A percentile compares a stretch with the other conserved stretches of the same genome.
phyloP scores from a whole-genome alignment of 306 rosid species.

The Lagenaria siceraria region DNA sequence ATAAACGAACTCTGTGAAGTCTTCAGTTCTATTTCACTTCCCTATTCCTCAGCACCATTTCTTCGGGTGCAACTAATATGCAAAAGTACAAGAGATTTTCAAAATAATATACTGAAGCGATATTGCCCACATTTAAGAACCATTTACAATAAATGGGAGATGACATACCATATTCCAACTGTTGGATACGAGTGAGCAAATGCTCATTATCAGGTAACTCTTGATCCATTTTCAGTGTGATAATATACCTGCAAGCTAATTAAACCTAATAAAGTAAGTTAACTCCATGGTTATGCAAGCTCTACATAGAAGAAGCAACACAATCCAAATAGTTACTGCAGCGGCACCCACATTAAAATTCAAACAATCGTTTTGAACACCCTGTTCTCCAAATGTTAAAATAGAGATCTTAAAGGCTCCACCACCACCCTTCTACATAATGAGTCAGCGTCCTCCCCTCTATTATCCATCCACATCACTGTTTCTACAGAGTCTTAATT shows the following conservation, averaged over 20 bases:
- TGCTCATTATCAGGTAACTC: slow-evolving; percentile 22
- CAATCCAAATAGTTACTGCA: not conserved
- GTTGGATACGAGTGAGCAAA: slow-evolving; percentile 45
- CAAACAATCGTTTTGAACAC: not conserved
- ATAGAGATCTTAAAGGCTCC: not conserved
- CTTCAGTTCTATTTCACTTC: not conserved
- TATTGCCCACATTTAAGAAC: slow-evolving; percentile 2
- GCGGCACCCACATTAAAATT: not conserved
- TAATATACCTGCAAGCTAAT: not conserved
- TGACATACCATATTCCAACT: slow-evolving; percentile 60
- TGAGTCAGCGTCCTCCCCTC: not conserved
- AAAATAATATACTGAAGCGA: not conserved
- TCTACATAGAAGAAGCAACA: not conserved
- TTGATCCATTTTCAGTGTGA: slow-evolving; percentile 16
- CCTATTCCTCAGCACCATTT: not conserved
- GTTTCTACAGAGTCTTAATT: not conserved
- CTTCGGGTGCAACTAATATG: not conserved
- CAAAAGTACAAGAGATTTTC: not conserved
- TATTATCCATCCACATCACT: not conserved
- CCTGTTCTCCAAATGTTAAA: not conserved
- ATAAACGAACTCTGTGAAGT: not conserved
- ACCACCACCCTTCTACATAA: not conserved
- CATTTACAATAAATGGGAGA: not conserved
- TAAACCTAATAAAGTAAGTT: not conserved
- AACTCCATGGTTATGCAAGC: not conserved